Base-by-base conservation (phyloP, 305 asterid species). In the Striga hermonthica region DNA sequence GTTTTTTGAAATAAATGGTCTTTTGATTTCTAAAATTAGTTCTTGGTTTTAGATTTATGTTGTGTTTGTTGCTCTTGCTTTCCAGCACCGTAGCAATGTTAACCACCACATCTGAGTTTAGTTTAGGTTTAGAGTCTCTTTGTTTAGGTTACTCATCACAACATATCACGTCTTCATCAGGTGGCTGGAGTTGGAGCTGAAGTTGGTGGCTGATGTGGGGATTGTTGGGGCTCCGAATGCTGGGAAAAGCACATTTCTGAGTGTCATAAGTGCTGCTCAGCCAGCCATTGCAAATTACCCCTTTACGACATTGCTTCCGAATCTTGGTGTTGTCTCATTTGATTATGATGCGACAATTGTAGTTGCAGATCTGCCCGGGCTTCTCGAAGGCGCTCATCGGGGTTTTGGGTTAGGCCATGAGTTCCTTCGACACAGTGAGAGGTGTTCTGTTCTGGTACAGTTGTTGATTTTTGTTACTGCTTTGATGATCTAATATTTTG, bases 381-480 rank as follows among this genome's bases (percentile, higher is more conserved):
- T 91, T 28, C 86, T 91, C 3, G 98, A 91, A 81, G 98, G 98
- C 35, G 97, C 97, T 63, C 98, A 92, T 73, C 86, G 84, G 64
- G 98, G 98, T 70, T 92, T 87, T 66, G 97, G 97, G 62, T 82
- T 92, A 70, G 98, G 98, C 35, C 95, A 92, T 61, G 97, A 92
- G 77, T 92, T 89, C 75, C 94, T 92, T 71, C 91, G 96, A 7
- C 95, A 89, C 86, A 78, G 97, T 4, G 97, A 92, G 79, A 84
- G 98, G 76, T 92, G 98, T 75, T 78, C 96, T 4, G 91, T 89
- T 83, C 83, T 92, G 97, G 97, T 87, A 89, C 62, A 40, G 39
- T 47, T 54, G 57, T 53, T 57, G 34, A 35, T 41, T 57, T 41
- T 9, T 67, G 61, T 62, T 47, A 4, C 58, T 35, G 16, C 66